A percentile compares a stretch with the other conserved stretches of the same genome.
Conservation (phyloP, 805 yeast species). For the Pichia occidentalis region DNA sequence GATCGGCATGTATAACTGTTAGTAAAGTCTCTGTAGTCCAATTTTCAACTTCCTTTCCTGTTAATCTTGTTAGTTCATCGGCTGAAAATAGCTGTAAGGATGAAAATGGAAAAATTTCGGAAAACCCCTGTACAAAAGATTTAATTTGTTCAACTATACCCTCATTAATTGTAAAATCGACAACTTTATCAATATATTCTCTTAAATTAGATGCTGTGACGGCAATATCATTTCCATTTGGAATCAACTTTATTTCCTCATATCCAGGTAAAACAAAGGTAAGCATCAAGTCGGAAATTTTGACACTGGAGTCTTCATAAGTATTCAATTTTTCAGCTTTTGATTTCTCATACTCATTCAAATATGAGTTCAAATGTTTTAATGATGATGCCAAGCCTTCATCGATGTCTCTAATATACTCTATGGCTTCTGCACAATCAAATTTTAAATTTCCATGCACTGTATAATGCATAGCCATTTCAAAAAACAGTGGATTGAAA, state of each 20-base stretch:
- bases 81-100: conserved; percentile 69
- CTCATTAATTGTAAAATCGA: conserved; percentile 50
- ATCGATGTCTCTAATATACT: conserved; percentile 48
- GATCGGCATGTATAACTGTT: conserved; percentile 71
- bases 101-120: conserved; percentile 71
- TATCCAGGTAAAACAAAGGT: conserved; percentile 76
- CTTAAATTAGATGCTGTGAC: conserved; percentile 51
- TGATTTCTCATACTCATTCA: conserved; percentile 19
- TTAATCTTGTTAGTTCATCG: conserved; percentile 59
- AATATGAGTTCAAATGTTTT: conserved; percentile 40
- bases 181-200: conserved; percentile 47
- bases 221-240: conserved; percentile 44
- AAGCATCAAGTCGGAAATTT: conserved; percentile 49
- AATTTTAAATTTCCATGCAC: conserved; percentile 5
- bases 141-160: conserved; percentile 64
- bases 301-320: conserved; percentile 23
- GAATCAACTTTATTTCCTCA: conserved; percentile 49
- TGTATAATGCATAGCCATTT: conserved; percentile 36
- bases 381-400: conserved; percentile 52
- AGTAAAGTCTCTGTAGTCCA: conserved; percentile 66
- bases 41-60: conserved; percentile 80
- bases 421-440: conserved; percentile 22
- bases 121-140: conserved; percentile 74
- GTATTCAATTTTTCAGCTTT: conserved; percentile 10
- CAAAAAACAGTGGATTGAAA: conserved; percentile 67